These are phyloP conservation scores for Astragalus glycyphyllos DNA, from an alignment of 306 rosid species.

Conservation along the genomic window DNA sequence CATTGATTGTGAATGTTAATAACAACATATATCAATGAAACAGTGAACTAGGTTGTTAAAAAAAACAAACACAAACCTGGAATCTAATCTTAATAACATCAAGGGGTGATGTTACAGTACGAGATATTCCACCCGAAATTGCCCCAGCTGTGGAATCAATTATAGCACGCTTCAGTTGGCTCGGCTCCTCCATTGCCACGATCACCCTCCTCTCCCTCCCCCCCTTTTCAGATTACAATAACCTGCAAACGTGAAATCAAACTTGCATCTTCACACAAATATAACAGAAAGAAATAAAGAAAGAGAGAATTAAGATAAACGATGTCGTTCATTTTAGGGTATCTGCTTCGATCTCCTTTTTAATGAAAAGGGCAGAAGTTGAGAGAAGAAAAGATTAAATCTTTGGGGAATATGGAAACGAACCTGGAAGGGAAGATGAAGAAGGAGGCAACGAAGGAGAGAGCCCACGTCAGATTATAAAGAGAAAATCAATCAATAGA, in stretches of 20 bases:
- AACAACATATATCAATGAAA: conserved; percentile 5
- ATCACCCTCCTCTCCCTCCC: conserved; percentile 38
- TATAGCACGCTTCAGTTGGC: conserved; percentile 68
- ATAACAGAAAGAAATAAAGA: not conserved
- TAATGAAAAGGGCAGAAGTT: not conserved
- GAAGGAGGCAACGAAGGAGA: conserved; percentile 29
- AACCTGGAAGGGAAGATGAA: conserved; percentile 38
- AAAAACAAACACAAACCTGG: conserved; percentile 57
- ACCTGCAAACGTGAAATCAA: conserved; percentile 40
- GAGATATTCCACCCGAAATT: conserved; percentile 81
- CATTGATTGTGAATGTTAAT: conserved; percentile 56
- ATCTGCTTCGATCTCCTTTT: conserved; percentile 11
- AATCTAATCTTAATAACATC: conserved; percentile 97
- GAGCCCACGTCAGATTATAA: conserved; percentile 32
- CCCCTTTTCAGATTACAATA: conserved; percentile 38
- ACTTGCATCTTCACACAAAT: not conserved
- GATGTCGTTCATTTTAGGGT: conserved; percentile 42
- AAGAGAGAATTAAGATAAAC: not conserved
- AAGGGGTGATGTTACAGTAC: conserved; percentile 91
- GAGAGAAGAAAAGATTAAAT: not conserved
- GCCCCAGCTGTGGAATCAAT: conserved; percentile 83
- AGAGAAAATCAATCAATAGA: not conserved
- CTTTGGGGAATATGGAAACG: not conserved
- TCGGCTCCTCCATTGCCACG: conserved; percentile 74
- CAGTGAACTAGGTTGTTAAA: not conserved